A percentile compares a stretch with the other conserved stretches of the same genome.
phyloP scores from a whole-genome alignment of 176 grass and related monocot species.

The Stipa capillata region DNA sequence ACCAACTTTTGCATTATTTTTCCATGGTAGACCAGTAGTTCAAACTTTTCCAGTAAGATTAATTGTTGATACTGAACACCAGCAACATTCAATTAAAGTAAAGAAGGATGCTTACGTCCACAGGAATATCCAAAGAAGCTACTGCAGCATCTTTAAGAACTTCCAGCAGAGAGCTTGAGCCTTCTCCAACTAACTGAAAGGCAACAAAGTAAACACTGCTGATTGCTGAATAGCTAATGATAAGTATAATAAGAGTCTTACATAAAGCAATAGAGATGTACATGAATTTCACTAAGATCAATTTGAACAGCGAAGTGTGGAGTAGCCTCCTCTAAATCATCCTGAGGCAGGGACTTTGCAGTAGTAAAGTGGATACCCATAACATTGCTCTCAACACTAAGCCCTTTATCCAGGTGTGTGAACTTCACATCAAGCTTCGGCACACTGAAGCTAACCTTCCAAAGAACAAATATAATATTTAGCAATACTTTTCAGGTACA shows the following conservation, averaged over 20 bases:
- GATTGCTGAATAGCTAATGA: not conserved
- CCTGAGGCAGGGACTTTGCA: conserved; percentile 46
- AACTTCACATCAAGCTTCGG: too few relatives aligned
- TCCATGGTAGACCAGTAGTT: not conserved
- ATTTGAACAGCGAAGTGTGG: conserved; percentile 83
- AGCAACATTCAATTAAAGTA: conserved; percentile 42
- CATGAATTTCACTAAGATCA: conserved; percentile 89
- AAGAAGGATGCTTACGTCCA: too few relatives aligned
- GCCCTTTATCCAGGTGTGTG: conserved; percentile 55
- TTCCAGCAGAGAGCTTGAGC: too few relatives aligned
- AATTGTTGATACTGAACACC: not conserved
- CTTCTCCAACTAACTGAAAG: too few relatives aligned
- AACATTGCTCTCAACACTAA: too few relatives aligned
- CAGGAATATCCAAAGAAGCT: too few relatives aligned
- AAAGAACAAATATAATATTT: too few relatives aligned
- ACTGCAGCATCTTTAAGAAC: too few relatives aligned
- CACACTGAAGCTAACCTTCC: too few relatives aligned
- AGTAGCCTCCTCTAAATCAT: too few relatives aligned
- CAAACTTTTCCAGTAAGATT: too few relatives aligned
- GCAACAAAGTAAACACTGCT: conserved; percentile 11
- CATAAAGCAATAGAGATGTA: conserved; percentile 22
- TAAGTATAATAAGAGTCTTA: not conserved
- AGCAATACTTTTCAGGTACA: too few relatives aligned
- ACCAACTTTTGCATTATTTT: not conserved
- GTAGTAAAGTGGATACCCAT: conserved; percentile 70